phyloP scores from a whole-genome alignment of 345 rosid species.

The Reutealis trisperma region DNA sequence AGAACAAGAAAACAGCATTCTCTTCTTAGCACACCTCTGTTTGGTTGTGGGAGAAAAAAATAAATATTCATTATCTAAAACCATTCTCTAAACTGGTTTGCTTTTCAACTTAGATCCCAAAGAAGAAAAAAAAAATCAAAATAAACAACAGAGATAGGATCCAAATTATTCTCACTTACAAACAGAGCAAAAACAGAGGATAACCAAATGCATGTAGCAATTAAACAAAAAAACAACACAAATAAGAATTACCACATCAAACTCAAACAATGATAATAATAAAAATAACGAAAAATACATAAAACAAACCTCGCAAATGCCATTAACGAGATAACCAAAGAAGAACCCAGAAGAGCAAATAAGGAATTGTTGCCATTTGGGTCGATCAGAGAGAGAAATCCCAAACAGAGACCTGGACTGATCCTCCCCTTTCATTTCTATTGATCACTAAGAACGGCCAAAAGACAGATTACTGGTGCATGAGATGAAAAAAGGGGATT shows the following conservation, averaged over 20 bases:
- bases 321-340: slow-evolving; percentile 94
- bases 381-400: slow-evolving; percentile 64
- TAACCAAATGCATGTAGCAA: neutral
- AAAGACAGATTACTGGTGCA: neutral
- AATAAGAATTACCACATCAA: neutral
- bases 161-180: slow-evolving; percentile 5
- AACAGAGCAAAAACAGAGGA: neutral
- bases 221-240: slow-evolving; percentile 1
- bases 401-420: slow-evolving; percentile 68
- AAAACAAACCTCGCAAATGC: slow-evolving; percentile 80
- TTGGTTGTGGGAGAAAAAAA: neutral
- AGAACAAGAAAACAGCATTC: neutral
- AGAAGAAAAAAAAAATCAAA: neutral
- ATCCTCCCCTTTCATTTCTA: slow-evolving; percentile 63
- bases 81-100: neutral
- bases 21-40: neutral
- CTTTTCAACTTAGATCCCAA: neutral
- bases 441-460: no score
- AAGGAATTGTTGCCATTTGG: slow-evolving; percentile 81
- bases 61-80: neutral
- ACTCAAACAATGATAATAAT: neutral
- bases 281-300: neutral
- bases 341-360: slow-evolving; percentile 92
- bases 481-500: neutral
- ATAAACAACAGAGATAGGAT: neutral